Conservation (phyloP, 805 yeast genomes). For the Candida incommunis region DNA sequence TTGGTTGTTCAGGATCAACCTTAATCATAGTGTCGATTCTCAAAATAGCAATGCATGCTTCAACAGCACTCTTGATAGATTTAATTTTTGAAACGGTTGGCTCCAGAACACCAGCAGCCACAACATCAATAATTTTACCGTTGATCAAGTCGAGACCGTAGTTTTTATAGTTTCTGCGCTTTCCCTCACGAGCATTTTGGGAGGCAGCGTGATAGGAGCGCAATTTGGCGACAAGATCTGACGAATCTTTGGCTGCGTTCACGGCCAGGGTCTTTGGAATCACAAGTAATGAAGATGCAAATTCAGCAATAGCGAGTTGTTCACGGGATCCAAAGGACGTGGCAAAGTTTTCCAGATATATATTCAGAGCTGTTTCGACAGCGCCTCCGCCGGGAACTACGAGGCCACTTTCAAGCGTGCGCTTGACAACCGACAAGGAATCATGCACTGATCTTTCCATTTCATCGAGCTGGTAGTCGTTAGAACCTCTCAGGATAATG, state of each 20-base stretch:
- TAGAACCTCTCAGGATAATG: slow-evolving; percentile 87
- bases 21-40: slow-evolving; percentile 98
- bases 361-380: slow-evolving; percentile 93
- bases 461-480: slow-evolving; percentile 87
- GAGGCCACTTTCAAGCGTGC: slow-evolving; percentile 85
- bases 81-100: slow-evolving; percentile 90
- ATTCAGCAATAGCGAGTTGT: slow-evolving; percentile 95
- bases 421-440: slow-evolving; percentile 84
- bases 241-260: slow-evolving; percentile 94
- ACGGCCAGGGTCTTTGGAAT: slow-evolving; percentile 96
- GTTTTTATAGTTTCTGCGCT: slow-evolving; percentile 74
- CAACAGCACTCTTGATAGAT: slow-evolving; percentile 87
- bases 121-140: slow-evolving; percentile 85
- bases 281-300: slow-evolving; percentile 75
- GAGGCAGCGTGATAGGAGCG: slow-evolving; percentile 94
- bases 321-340: slow-evolving; percentile 96
- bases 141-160: slow-evolving; percentile 85
- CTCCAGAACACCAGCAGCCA: slow-evolving; percentile 77
- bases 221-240: slow-evolving; percentile 86
- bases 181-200: slow-evolving; percentile 77
- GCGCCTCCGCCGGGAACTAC: slow-evolving; percentile 99
- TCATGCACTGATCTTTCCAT: slow-evolving; percentile 97
- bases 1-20: slow-evolving; percentile 77
- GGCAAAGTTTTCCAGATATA: slow-evolving; percentile 91
- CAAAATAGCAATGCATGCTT: slow-evolving; percentile 93